Percentiles rank a stretch among this genome's conserved stretches.
phyloP scores from a whole-genome alignment of 768 basidiomycete genomes.

The Rhodotorula graminis region DNA sequence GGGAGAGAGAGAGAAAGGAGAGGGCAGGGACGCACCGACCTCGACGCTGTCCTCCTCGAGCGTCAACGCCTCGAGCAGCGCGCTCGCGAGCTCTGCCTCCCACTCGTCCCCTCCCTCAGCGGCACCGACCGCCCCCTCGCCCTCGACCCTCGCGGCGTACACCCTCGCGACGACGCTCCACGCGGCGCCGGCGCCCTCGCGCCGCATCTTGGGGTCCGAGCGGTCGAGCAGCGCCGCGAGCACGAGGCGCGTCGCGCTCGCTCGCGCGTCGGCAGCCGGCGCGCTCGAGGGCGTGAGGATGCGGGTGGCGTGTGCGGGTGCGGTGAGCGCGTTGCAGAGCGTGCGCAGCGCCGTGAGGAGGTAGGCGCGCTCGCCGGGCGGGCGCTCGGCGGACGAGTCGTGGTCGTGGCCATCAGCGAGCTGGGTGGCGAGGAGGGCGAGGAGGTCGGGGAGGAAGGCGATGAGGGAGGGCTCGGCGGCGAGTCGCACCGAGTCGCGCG shows the following conservation, averaged over 20 bases:
- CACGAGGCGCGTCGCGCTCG: conserved; percentile 12
- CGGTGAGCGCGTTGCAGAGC: conserved; percentile 45
- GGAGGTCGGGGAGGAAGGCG: conserved; percentile 3
- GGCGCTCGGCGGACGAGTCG: neutral
- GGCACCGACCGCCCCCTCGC: conserved; percentile 46
- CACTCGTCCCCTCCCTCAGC: conserved; percentile 61
- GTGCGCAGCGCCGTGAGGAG: conserved; percentile 46
- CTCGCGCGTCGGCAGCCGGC: neutral
- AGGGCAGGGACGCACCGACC: conserved; percentile 58
- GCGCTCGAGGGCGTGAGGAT: conserved; percentile 22
- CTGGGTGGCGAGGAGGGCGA: conserved; percentile 1
- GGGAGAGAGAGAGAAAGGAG: conserved; percentile 7
- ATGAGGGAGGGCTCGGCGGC: neutral
- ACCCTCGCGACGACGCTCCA: conserved; percentile 32
- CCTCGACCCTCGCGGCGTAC: neutral
- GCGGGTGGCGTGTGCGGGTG: conserved; percentile 39
- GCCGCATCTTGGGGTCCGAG: conserved; percentile 17
- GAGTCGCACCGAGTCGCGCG: conserved; percentile 45
- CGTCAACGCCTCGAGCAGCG: conserved; percentile 70
- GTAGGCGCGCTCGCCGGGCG: conserved; percentile 39
- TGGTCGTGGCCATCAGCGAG: conserved; percentile 6
- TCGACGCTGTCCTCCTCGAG: conserved; percentile 71
- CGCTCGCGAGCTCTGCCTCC: conserved; percentile 78
- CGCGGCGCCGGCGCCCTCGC: conserved; percentile 19
- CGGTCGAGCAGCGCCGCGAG: conserved; percentile 27